These are phyloP conservation scores for Antarctomyces pellizariae DNA, from an alignment of 495 filamentous ascomycete genomes.

Conservation along the genomic window DNA sequence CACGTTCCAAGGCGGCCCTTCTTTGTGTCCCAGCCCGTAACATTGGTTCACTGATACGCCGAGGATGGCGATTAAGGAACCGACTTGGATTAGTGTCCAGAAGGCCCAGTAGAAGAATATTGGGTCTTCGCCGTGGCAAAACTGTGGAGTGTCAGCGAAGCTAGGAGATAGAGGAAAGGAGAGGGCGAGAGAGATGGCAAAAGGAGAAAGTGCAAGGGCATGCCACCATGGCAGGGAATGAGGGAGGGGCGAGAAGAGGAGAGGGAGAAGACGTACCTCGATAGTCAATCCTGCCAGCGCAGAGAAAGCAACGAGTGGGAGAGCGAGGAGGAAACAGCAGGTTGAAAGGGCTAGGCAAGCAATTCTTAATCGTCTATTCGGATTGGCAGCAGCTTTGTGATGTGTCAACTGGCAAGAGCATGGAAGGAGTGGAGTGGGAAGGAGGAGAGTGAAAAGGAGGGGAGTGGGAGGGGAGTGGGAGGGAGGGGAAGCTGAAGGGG, in stretches of 20 bases:
- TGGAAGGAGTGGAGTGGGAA: background rate
- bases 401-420: constrained; percentile 1
- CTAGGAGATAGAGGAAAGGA: too few species aligned
- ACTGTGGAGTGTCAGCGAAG: too few species aligned
- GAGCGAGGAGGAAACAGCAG: constrained; percentile 13
- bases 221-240: too few species aligned
- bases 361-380: too few species aligned
- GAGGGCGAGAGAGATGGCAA: too few species aligned
- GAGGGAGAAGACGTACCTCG: too few species aligned
- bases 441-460: too few species aligned
- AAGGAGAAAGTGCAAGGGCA: too few species aligned
- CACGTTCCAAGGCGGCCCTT: constrained; percentile 20
- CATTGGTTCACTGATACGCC: constrained; percentile 19
- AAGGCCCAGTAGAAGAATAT: constrained; percentile 24
- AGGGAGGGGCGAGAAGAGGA: too few species aligned
- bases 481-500: background rate
- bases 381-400: constrained; percentile 8
- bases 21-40: constrained; percentile 15
- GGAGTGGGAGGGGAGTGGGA: background rate
- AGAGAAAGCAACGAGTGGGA: constrained; percentile 18
- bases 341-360: constrained; percentile 15
- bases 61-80: constrained; percentile 23
- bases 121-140: constrained; percentile 25
- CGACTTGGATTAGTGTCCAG: constrained; percentile 23
- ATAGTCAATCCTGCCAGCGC: constrained; percentile 19